Evolutionary conservation across 1,284 basidiomycete genomes (phyloP).

Genomic region (Puccinia brachypodii): DNA sequence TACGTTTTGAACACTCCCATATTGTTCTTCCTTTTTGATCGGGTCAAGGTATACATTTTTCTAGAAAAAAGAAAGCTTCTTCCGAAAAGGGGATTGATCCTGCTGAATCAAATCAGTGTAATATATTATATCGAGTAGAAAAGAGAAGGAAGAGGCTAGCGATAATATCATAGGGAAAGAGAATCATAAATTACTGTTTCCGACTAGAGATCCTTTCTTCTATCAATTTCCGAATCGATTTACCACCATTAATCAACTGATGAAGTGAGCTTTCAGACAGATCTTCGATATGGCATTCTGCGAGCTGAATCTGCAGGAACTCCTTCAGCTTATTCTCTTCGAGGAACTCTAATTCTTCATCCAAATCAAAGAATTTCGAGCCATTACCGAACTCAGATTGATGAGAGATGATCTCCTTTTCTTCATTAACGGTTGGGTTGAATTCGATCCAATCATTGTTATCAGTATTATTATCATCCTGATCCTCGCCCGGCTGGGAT

Average conservation of each 20-base stretch:
- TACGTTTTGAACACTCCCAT: no score
- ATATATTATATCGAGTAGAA: no score
- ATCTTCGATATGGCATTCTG: not conserved
- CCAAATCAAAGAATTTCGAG: slow-evolving; percentile 30
- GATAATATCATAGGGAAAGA: no score
- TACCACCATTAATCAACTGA: slow-evolving; percentile 10
- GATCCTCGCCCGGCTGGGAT: not conserved
- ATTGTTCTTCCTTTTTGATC: no score
- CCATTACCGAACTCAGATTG: slow-evolving; percentile 16
- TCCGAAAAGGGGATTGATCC: no score
- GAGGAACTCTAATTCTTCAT: slow-evolving; percentile 33
- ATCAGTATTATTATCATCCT: no score
- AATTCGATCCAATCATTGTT: slow-evolving; percentile 48
- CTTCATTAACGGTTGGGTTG: slow-evolving; percentile 41
- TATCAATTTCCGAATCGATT: slow-evolving; percentile 37
- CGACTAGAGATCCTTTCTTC: slow-evolving; percentile 27
- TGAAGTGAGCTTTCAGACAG: not conserved
- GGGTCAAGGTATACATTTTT: no score
- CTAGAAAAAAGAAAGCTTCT: no score
- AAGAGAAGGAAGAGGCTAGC: no score
- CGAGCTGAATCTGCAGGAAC: not conserved
- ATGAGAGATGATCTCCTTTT: slow-evolving; percentile 12
- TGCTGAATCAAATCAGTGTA: no score
- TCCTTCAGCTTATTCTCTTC: slow-evolving; percentile 32
- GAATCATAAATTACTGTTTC: slow-evolving; percentile 7